phyloP scores from a whole-genome alignment of 495 filamentous ascomycete genomes.

The Daldinia childiae region DNA sequence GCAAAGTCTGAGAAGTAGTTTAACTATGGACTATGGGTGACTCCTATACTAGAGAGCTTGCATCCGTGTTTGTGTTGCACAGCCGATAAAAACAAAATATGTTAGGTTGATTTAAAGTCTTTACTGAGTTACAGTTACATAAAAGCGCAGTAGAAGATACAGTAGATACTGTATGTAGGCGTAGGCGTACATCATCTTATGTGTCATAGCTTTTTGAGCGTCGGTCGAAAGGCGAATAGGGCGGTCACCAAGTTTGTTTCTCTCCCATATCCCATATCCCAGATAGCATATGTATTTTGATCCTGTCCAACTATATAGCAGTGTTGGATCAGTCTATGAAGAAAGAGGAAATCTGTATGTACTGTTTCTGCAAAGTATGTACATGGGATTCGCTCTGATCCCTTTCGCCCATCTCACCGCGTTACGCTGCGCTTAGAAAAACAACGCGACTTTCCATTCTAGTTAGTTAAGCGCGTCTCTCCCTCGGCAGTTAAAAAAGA shows the following conservation, averaged over 20 bases:
- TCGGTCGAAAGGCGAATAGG: constrained; percentile 7
- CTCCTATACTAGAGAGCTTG: neutral
- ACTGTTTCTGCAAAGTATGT: neutral
- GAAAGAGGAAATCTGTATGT: neutral
- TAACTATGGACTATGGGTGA: neutral
- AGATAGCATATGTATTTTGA: neutral
- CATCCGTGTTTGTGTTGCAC: constrained; percentile 24
- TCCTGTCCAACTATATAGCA: neutral
- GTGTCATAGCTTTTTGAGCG: neutral
- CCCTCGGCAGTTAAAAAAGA: constrained; percentile 32
- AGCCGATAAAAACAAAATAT: neutral
- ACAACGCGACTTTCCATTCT: constrained; percentile 27
- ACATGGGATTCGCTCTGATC: neutral
- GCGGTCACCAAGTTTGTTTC: constrained; percentile 1
- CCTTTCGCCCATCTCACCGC: neutral
- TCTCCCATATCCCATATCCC: neutral
- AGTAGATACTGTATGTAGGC: constrained; percentile 11
- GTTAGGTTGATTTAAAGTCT: neutral
- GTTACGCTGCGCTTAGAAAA: constrained; percentile 31
- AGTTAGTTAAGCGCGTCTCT: constrained; percentile 28
- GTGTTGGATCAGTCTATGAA: neutral
- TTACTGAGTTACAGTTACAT: constrained; percentile 5
- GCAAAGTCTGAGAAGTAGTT: neutral
- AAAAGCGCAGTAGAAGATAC: neutral
- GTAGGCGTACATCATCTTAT: constrained; percentile 1